phyloP scores from a whole-genome alignment of 176 grass and related monocot species.

The Carex myosuroides region DNA sequence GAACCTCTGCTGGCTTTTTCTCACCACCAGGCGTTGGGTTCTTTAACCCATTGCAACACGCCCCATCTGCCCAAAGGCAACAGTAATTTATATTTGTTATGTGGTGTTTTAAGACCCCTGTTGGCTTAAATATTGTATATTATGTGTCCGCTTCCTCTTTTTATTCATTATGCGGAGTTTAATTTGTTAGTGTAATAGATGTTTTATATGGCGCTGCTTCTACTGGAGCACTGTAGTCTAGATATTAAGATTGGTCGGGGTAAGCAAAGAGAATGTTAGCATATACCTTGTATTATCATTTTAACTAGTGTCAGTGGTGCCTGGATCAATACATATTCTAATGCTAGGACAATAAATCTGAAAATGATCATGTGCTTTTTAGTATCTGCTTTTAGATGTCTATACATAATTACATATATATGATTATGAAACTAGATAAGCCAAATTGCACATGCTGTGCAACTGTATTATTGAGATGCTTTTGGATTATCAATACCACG shows the following conservation, averaged over 20 bases:
- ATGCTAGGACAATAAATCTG: not conserved
- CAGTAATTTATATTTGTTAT: not conserved
- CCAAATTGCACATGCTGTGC: slow-evolving; percentile 8
- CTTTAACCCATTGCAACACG: slow-evolving; percentile 56
- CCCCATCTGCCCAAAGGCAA: slow-evolving; percentile 65
- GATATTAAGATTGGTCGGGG: not conserved
- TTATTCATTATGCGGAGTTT: not conserved
- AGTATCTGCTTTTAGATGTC: not conserved
- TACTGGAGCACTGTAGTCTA: slow-evolving; percentile 2
- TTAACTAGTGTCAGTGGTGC: not conserved
- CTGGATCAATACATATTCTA: not conserved
- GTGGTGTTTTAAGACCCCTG: slow-evolving; percentile 11
- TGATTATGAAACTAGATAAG: not conserved
- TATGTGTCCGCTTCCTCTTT: slow-evolving; percentile 6
- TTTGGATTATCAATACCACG: not conserved
- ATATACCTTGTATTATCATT: slow-evolving; percentile 8
- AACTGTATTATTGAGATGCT: slow-evolving; percentile 2
- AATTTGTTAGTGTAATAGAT: slow-evolving; percentile 12
- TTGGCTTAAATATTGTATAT: slow-evolving; percentile 60
- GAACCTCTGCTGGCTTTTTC: slow-evolving; percentile 54
- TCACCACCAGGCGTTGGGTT: slow-evolving; percentile 50
- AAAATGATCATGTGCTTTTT: not conserved
- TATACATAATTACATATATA: not conserved
- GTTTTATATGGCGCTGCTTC: not conserved
- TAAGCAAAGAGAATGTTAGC: not conserved